Conservation (phyloP, 2,329 filamentous ascomycete species). For the Aspergillus sojae region DNA sequence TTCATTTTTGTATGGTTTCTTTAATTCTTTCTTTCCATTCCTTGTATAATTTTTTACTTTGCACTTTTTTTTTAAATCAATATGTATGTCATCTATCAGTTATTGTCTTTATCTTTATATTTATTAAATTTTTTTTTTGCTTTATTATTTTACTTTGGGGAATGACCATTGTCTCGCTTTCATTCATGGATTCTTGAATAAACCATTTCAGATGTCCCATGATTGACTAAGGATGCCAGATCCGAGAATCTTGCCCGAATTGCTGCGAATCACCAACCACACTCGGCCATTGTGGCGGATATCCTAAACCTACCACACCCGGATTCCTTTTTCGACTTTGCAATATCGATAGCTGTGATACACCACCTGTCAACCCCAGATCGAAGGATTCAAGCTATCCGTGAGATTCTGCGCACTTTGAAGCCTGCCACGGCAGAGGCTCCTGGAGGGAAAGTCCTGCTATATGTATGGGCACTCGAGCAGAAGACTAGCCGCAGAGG, state of each 20-base stretch:
- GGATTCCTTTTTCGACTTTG: conserved; percentile 71
- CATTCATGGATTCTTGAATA: background rate
- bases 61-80: background rate
- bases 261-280: conserved; percentile 60
- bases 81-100: conserved; percentile 3
- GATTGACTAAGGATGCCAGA: conserved; percentile 39
- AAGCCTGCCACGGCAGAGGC: conserved; percentile 26
- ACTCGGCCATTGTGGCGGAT: conserved; percentile 77
- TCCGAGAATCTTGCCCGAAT: conserved; percentile 62
- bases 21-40: background rate
- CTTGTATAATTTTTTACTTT: conserved; percentile 42
- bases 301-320: conserved; percentile 81
- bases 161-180: background rate
- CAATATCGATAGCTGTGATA: conserved; percentile 89
- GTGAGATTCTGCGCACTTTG: conserved; percentile 70
- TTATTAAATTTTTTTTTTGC: conserved; percentile 12
- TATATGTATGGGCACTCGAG: conserved; percentile 96
- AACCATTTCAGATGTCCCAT: background rate
- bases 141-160: conserved; percentile 1
- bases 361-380: conserved; percentile 84
- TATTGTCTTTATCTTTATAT: background rate
- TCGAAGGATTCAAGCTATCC: conserved; percentile 73
- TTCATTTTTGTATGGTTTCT: background rate
- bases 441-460: conserved; percentile 66
- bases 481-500: conserved; percentile 83